Evolutionary conservation across 2,329 filamentous ascomycete genomes (phyloP), one percentile per base, ranked within the genome.

Genomic region (Drechslerella dactyloides): DNA sequence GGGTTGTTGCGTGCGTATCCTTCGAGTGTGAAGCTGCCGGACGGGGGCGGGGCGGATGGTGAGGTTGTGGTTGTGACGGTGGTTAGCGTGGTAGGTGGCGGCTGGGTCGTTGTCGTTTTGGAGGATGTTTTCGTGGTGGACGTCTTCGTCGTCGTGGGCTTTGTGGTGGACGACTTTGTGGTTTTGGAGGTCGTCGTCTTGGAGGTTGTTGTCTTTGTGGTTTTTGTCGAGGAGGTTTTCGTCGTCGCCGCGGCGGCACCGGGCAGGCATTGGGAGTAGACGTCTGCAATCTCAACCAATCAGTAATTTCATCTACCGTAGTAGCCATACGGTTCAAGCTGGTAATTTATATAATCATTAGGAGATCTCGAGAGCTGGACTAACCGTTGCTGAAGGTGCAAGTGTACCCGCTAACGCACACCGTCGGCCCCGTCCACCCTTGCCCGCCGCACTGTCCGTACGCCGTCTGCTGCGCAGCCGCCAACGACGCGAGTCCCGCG

Each of bases 401-500:
- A 0, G 76, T 77, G 56, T 80, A 82, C 1, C 82, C 82, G 19
- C 79, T 76, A 8, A 81, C 77, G 51, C 82, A 83, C 0, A 77
- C 78, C 1, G 77, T 82, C 0, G 76, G 48, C 0, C 82, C 81
- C 5, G 73, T 74, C 76, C 77, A 82, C 48, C 64, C 74, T 11
- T 75, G 74, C 7, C 82, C 82, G 23, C 82, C 82, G 30, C 82
- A 83, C 69, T 83, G 81, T 0, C 72, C 77, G 74, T 78, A 83
- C 0, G 80, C 78, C 5, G 74, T 75, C 50, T 72, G 76, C 69
- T 81, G 78, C 2, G 80, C 81, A 46, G 54, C 11, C 33, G 37
- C 42, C n/a, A 35, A 58, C 15, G 55, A 48, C 2, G 55, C 62
- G 8, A 66, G 50, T 2, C 54, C 55, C 7, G 54, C 17, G 10